Evolutionary conservation across 257 asterid species (phyloP).

Genomic region (Nicotiana sylvestris): DNA sequence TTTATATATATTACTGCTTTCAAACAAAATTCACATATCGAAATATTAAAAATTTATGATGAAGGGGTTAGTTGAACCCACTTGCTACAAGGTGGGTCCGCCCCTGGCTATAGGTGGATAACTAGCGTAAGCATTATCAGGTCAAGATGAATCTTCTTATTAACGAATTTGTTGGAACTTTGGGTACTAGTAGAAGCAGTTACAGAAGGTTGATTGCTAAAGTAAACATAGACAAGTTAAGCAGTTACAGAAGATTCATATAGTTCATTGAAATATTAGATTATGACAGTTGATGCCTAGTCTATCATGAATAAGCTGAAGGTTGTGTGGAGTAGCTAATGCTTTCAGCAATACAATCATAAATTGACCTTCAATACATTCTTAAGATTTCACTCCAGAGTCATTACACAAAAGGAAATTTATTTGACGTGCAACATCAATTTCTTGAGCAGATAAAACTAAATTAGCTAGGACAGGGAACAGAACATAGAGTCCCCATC

Average conservation of each 20-base stretch:
- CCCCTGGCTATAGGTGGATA: background rate
- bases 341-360: background rate
- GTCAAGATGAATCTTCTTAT: background rate
- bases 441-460: background rate
- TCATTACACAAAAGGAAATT: background rate
- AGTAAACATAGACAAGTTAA: too few species aligned
- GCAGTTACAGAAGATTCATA: too few species aligned
- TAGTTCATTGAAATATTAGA: background rate
- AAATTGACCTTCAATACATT: too few species aligned
- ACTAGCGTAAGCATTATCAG: background rate
- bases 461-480: background rate
- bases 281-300: background rate
- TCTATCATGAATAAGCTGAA: background rate
- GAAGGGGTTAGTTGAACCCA: too few species aligned
- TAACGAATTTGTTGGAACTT: background rate
- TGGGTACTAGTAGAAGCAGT: background rate
- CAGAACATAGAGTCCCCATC: constrained; percentile 12
- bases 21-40: too few species aligned
- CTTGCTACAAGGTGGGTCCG: too few species aligned
- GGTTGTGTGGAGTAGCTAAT: background rate
- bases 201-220: background rate
- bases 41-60: too few species aligned
- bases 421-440: background rate
- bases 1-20: too few species aligned
- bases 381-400: too few species aligned